Evolutionary conservation across 345 rosid species (phyloP).

Genomic region (Anastatica hierochuntica): DNA sequence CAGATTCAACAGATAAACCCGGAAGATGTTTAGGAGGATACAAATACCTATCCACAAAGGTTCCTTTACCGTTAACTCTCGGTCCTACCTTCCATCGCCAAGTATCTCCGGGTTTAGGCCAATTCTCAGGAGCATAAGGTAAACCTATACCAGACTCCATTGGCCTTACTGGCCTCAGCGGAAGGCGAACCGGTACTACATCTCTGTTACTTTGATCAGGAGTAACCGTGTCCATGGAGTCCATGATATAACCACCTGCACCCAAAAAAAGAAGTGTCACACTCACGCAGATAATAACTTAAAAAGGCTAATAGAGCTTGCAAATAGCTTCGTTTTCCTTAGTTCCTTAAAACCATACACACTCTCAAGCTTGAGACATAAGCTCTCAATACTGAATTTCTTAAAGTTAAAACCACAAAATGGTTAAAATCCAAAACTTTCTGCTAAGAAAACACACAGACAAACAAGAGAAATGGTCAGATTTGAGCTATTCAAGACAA

Average conservation of each 20-base stretch:
- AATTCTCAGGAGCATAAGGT: constrained; percentile 64
- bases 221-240: constrained; percentile 25
- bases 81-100: constrained; percentile 65
- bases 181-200: constrained; percentile 6
- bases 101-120: constrained; percentile 55
- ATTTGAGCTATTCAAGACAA: no score
- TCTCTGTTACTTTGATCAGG: constrained; percentile 22
- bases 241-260: constrained; percentile 24
- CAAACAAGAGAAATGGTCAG: no score
- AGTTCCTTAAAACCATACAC: no score
- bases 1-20: background rate
- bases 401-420: no score
- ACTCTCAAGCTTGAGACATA: no score
- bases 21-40: constrained; percentile 50
- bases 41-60: constrained; percentile 48
- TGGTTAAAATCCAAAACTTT: no score
- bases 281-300: background rate
- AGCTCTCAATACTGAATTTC: no score
- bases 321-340: no score
- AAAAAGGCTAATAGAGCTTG: background rate
- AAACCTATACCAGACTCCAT: constrained; percentile 47
- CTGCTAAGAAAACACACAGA: no score
- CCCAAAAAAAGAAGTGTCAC: background rate
- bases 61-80: constrained; percentile 30
- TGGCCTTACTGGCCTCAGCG: constrained; percentile 31